Conservation (phyloP, 2,329 filamentous ascomycete species). For the Elsinoe ampelina region DNA sequence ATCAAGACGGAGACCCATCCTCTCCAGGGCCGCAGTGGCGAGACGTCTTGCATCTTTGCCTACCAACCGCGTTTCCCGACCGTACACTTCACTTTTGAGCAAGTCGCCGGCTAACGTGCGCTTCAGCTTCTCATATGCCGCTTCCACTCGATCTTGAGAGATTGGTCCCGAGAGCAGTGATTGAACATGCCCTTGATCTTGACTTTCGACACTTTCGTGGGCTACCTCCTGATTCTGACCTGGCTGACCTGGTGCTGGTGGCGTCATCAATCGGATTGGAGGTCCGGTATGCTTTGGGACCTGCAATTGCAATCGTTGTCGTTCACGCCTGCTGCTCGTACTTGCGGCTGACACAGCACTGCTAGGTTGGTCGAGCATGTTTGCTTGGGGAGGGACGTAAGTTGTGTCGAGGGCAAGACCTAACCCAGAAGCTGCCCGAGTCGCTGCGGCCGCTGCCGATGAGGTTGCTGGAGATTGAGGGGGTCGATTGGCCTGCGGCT, state of each 20-base stretch:
- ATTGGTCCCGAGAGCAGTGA: background rate
- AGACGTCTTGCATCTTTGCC: conserved; percentile 40
- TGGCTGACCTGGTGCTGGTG: conserved; percentile 43
- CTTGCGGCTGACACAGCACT: conserved; percentile 1
- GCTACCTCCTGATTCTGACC: background rate
- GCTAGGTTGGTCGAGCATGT: conserved; percentile 15
- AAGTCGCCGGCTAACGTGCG: conserved; percentile 39
- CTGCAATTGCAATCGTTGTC: conserved; percentile 36
- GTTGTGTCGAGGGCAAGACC: conserved; percentile 27
- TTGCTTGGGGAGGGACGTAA: conserved; percentile 21
- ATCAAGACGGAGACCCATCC: conserved; percentile 29
- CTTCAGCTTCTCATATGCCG: conserved; percentile 33
- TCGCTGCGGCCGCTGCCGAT: conserved; percentile 14
- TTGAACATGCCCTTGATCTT: background rate
- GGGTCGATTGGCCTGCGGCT: conserved; percentile 19
- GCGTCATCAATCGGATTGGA: conserved; percentile 54
- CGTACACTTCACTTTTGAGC: conserved; percentile 36
- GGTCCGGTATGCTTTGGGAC: conserved; percentile 54
- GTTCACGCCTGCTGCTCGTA: background rate
- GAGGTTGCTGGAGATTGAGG: conserved; percentile 25
- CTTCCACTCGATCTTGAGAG: background rate
- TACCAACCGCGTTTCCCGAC: conserved; percentile 30
- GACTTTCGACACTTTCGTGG: conserved; percentile 1
- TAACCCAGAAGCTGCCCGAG: background rate
- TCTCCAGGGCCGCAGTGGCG: conserved; percentile 34